Conservation (phyloP, 257 asterid genomes). For the Cruciata laevipes region DNA sequence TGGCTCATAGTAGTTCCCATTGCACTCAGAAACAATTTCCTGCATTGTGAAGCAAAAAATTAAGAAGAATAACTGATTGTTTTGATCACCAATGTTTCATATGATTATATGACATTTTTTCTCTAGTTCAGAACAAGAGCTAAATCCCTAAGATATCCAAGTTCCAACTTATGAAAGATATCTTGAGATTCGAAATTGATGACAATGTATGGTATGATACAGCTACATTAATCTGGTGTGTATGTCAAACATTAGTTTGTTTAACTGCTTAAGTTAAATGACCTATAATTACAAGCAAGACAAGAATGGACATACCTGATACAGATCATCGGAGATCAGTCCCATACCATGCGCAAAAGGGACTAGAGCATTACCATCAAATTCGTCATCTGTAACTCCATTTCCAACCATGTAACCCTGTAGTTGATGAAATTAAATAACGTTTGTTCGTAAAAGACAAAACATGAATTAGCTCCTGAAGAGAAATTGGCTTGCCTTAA, state of each 20-base stretch:
- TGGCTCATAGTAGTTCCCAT: constrained; percentile 59
- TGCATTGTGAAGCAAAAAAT: constrained; percentile 20
- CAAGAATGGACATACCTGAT: constrained; percentile 40
- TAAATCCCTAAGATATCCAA: background rate
- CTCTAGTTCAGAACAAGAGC: background rate
- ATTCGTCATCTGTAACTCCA: constrained; percentile 66
- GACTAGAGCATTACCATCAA: constrained; percentile 87
- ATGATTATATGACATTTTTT: background rate
- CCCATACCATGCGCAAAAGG: constrained; percentile 98
- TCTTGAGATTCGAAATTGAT: background rate
- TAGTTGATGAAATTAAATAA: constrained; percentile 19
- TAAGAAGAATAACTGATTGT: background rate
- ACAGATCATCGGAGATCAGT: constrained; percentile 79
- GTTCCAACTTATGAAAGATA: background rate
- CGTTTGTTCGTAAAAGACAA: background rate
- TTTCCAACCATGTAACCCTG: constrained; percentile 99
- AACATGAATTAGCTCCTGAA: constrained; percentile 11
- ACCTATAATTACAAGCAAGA: background rate
- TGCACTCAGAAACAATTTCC: constrained; percentile 53
- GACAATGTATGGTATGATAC: background rate
- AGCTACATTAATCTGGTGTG: background rate
- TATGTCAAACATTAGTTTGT: background rate
- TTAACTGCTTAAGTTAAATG: background rate
- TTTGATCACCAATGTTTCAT: too few relatives aligned
- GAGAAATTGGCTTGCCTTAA: constrained; percentile 47